Evolutionary conservation across 305 asterid species (phyloP), one percentile per base, ranked within the genome.

Genomic region (Fraxinus sp.): DNA sequence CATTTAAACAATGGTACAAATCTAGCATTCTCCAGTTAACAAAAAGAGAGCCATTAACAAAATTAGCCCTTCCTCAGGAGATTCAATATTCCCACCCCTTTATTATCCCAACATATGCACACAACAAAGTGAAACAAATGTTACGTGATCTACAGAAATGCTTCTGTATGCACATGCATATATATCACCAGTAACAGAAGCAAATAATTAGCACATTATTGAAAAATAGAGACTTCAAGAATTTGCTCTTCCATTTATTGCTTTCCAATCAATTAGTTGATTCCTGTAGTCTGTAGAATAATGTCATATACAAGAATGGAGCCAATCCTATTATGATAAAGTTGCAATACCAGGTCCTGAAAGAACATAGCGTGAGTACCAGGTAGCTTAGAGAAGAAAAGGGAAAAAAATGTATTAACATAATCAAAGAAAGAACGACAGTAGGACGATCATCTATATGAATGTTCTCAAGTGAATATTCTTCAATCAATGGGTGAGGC

Each of bases 61-160:
- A 46, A 30, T 32, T 72, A 32, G 39, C 36, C 83, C 28, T 52
- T 33, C 35, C 28, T 18, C 37, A 52, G 71, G 57, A 80, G 26
- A 62, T 80, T 46, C 37, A 39, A 26, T 24, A 73, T 13, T 1
- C 73, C 57, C 64, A 72, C 28, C 52, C 79, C 36, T 72, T 49
- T 41, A 52, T 73, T 74, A 57, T 33, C 79, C 55, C 79, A 80
- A 26, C 33, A 73, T 35, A 52, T 52, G 74, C 79, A 80, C 39
- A 73, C 28, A 33, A 9, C 44, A 49, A 49, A 14, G 20, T 49
- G 59, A 14, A 14, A 49, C 59, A 52, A 52, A 16, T 16, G 62
- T 16, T 49, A 52, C 28, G 37, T 1, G n/a, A 68, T 68, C 35
- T 68, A 68, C 18, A 68, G 72, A 13, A 35, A 22, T 62, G 44